Conservation (phyloP, 768 basidiomycete genomes). For the Psilocybe subaeruginosa region DNA sequence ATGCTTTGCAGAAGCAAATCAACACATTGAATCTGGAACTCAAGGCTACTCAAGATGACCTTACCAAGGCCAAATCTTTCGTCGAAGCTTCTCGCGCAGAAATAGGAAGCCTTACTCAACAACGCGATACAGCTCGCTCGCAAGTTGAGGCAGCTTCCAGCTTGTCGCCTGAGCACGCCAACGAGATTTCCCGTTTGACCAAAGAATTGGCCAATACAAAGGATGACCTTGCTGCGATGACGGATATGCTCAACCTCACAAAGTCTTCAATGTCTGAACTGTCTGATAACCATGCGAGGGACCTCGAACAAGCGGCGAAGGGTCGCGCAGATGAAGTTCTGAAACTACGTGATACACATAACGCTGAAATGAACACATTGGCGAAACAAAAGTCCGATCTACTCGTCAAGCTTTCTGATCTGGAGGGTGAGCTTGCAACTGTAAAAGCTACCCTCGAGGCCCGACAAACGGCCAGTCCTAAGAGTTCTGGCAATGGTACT, state of each 20-base stretch:
- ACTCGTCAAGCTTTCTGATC: constrained; percentile 63
- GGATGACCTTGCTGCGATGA: constrained; percentile 68
- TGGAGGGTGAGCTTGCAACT: constrained; percentile 78
- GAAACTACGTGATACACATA: constrained; percentile 59
- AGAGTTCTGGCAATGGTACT: constrained; percentile 54
- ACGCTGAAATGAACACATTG: constrained; percentile 60
- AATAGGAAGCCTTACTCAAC: constrained; percentile 55
- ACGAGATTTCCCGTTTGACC: constrained; percentile 56
- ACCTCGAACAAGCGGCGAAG: constrained; percentile 77
- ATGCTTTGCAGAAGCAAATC: constrained; percentile 64
- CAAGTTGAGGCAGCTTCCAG: constrained; percentile 42
- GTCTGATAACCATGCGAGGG: constrained; percentile 67
- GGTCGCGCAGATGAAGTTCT: constrained; percentile 72
- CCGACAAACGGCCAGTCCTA: constrained; percentile 53
- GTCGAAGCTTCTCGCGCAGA: constrained; percentile 57
- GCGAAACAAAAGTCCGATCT: constrained; percentile 66
- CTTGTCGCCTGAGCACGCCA: constrained; percentile 49
- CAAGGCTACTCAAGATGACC: constrained; percentile 84
- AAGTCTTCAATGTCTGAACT: constrained; percentile 74
- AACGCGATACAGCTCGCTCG: constrained; percentile 66
- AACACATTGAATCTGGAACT: constrained; percentile 67
- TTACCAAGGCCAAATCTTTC: constrained; percentile 71
- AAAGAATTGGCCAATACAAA: constrained; percentile 65
- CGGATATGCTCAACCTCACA: constrained; percentile 68
- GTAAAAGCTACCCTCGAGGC: constrained; percentile 57